A percentile compares a stretch with the other conserved stretches of the same genome.
phyloP scores from a whole-genome alignment of 495 filamentous ascomycete species.

The Haplographium delicatum region DNA sequence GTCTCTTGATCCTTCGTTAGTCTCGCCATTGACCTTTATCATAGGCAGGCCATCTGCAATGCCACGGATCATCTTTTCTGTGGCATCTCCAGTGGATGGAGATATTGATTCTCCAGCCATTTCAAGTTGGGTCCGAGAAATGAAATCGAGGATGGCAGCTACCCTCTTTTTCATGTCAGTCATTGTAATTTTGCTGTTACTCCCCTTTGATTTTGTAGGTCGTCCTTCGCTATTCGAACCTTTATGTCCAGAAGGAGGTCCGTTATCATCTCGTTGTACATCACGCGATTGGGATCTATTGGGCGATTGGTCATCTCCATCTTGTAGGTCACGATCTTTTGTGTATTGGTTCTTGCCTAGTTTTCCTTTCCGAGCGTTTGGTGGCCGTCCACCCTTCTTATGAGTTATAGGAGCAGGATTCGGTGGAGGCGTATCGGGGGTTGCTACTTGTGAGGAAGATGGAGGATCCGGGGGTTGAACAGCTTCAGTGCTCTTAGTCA shows the following conservation, averaged over 20 bases:
- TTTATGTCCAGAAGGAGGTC: constrained; percentile 20
- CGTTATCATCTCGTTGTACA: constrained; percentile 28
- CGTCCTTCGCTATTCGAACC: constrained; percentile 25
- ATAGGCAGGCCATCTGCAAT: constrained; percentile 25
- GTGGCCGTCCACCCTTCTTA: constrained; percentile 59
- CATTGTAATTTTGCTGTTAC: constrained; percentile 70
- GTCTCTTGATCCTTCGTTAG: constrained; percentile 11
- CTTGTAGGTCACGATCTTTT: constrained; percentile 57
- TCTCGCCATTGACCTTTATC: constrained; percentile 33
- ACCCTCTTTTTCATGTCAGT: constrained; percentile 88
- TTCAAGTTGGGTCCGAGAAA: constrained; percentile 85
- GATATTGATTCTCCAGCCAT: constrained; percentile 55
- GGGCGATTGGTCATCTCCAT: constrained; percentile 58
- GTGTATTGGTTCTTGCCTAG: constrained; percentile 85
- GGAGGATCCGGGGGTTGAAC: constrained; percentile 19
- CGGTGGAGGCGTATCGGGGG: constrained; percentile 29
- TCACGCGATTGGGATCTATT: constrained; percentile 63
- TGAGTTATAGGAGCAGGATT: constrained; percentile 35
- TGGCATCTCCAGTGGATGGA: constrained; percentile 1
- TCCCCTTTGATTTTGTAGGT: constrained; percentile 30
- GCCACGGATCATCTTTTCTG: constrained; percentile 18
- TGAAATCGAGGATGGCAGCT: constrained; percentile 80
- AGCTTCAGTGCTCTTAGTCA: constrained; percentile 28
- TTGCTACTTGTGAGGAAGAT: constrained; percentile 32
- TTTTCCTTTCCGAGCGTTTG: constrained; percentile 57